These are phyloP conservation scores for Rhodamnia argentea DNA, from an alignment of 345 rosid species.

Conservation along the genomic window DNA sequence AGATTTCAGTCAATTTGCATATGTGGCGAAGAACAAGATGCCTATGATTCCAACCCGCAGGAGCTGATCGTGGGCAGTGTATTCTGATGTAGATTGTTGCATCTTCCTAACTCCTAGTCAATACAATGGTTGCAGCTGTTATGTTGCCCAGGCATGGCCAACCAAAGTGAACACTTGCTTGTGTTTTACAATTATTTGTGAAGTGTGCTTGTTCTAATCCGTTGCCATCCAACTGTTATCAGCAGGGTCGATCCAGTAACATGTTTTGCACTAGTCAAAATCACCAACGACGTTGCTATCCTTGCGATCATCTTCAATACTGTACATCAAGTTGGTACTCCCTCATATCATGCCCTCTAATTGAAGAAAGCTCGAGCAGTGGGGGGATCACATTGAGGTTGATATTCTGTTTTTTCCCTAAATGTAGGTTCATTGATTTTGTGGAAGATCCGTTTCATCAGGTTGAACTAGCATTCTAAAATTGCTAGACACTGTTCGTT, in stretches of 20 bases:
- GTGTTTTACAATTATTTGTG: background rate
- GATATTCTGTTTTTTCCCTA: background rate
- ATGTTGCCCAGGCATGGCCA: background rate
- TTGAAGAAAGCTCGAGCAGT: background rate
- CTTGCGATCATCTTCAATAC: background rate
- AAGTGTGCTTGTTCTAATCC: background rate
- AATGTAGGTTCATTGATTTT: background rate
- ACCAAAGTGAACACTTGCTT: background rate
- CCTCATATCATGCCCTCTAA: background rate
- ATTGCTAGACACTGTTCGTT: background rate
- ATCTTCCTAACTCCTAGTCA: background rate
- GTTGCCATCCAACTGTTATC: background rate
- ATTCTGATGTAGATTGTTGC: background rate
- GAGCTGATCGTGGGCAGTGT: slow-evolving; percentile 17
- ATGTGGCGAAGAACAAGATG: slow-evolving; percentile 26
- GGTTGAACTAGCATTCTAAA: background rate
- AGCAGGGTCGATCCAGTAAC: background rate
- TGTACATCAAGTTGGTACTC: background rate
- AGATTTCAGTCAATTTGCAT: slow-evolving; percentile 61
- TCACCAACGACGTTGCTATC: background rate
- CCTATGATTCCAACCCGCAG: slow-evolving; percentile 10
- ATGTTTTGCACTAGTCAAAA: background rate
- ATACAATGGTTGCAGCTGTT: background rate
- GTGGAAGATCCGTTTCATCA: background rate
- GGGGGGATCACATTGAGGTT: background rate